Evolutionary conservation across 371 early-diverging fungal species (phyloP).

Genomic region (Mucor piriformis): DNA sequence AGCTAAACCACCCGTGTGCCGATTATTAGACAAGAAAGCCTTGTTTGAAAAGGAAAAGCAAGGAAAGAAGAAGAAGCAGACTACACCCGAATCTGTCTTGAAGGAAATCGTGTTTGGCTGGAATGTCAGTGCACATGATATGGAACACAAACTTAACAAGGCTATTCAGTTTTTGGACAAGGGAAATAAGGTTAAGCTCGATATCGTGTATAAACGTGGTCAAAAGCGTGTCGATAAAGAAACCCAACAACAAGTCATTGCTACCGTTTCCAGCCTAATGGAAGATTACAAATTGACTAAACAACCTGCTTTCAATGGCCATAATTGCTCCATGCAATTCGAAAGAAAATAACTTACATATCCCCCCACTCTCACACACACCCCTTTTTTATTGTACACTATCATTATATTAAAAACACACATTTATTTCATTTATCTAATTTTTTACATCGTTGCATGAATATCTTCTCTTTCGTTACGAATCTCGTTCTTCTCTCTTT

Average conservation of each 20-base stretch:
- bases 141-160: constrained; percentile 58
- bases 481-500: constrained; percentile 29
- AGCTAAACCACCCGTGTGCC: constrained; percentile 57
- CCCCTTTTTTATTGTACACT: background rate
- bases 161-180: constrained; percentile 59
- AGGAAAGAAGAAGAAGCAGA: constrained; percentile 50
- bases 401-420: background rate
- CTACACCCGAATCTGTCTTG: constrained; percentile 40
- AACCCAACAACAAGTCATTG: constrained; percentile 28
- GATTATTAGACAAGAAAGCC: constrained; percentile 56
- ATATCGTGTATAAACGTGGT: constrained; percentile 58
- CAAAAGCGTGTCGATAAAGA: constrained; percentile 31
- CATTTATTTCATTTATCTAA: constrained; percentile 1
- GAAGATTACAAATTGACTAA: constrained; percentile 39
- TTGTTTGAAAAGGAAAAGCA: constrained; percentile 58
- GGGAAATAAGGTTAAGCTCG: constrained; percentile 60
- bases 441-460: constrained; percentile 18
- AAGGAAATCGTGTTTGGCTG: constrained; percentile 65
- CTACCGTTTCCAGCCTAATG: constrained; percentile 20
- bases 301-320: constrained; percentile 29
- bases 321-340: constrained; percentile 42
- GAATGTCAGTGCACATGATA: constrained; percentile 61
- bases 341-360: constrained; percentile 27
- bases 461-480: constrained; percentile 8
- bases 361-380: background rate